A percentile compares a stretch with the other conserved stretches of the same genome.
These are phyloP conservation scores for Musa troglodytarum DNA, from an alignment of 176 grass and related monocot species.

Conservation along the genomic window DNA sequence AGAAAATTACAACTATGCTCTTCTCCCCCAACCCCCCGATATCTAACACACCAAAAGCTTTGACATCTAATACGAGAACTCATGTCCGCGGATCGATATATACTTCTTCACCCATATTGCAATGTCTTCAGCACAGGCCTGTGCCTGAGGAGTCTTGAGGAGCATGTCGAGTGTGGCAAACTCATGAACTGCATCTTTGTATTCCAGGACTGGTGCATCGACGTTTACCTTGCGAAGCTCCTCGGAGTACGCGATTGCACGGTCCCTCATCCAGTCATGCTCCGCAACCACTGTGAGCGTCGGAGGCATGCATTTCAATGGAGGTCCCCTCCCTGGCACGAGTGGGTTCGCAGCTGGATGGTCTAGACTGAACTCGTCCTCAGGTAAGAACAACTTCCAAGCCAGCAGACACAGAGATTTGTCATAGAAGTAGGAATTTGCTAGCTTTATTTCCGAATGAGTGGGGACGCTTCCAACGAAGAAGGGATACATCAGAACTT, in stretches of 20 bases:
- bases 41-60: no score
- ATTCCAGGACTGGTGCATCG: slow-evolving; percentile 71
- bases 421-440: slow-evolving; percentile 88
- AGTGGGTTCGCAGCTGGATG: slow-evolving; percentile 78
- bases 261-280: slow-evolving; percentile 95
- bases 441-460: slow-evolving; percentile 81
- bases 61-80: slow-evolving; percentile 74
- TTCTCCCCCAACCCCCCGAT: no score
- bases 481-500: slow-evolving; percentile 97
- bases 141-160: slow-evolving; percentile 78
- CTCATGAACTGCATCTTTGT: slow-evolving; percentile 78
- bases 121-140: slow-evolving; percentile 75
- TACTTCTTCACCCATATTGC: slow-evolving; percentile 98
- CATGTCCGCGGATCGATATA: slow-evolving; percentile 77
- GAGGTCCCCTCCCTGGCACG: slow-evolving; percentile 34
- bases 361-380: slow-evolving; percentile 70
- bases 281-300: slow-evolving; percentile 81
- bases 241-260: slow-evolving; percentile 83
- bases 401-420: slow-evolving; percentile 76
- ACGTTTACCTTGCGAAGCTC: slow-evolving; percentile 88
- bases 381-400: slow-evolving; percentile 78
- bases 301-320: slow-evolving; percentile 73
- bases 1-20: no score
- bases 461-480: slow-evolving; percentile 76
- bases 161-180: slow-evolving; percentile 89